These are phyloP conservation scores for Fusarium compactum DNA, from an alignment of 2,329 filamentous ascomycete species.

Conservation along the genomic window DNA sequence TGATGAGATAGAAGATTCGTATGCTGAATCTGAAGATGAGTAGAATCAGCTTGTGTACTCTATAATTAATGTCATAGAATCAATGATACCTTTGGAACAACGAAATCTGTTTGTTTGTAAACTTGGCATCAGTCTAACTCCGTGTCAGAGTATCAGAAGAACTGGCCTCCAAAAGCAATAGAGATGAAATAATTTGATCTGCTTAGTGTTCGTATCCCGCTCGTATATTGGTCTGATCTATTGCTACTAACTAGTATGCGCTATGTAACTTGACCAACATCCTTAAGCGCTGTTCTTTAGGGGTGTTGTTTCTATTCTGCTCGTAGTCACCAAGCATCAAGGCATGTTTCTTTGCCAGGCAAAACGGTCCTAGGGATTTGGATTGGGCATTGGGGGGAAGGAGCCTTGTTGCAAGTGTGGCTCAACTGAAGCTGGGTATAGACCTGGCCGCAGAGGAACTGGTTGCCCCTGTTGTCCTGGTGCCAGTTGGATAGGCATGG, in stretches of 20 bases:
- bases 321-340: neutral
- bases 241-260: neutral
- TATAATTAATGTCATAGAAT: constrained; percentile 4
- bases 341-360: neutral
- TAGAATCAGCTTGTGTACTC: neutral
- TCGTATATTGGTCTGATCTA: neutral
- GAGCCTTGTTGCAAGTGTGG: neutral
- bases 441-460: neutral
- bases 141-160: neutral
- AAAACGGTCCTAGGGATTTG: neutral
- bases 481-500: neutral
- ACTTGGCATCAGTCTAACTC: neutral
- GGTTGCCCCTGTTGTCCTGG: neutral
- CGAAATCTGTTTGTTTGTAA: neutral
- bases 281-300: neutral
- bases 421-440: neutral
- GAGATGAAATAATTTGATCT: neutral
- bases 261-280: neutral
- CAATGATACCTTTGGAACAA: neutral
- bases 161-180: neutral
- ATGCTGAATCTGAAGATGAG: constrained; percentile 21
- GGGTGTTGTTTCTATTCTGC: neutral
- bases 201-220: neutral
- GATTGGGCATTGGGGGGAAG: neutral
- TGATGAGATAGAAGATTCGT: constrained; percentile 23